Conservation (phyloP, 371 early-diverging fungal species). For the Gilbertella persicaria region DNA sequence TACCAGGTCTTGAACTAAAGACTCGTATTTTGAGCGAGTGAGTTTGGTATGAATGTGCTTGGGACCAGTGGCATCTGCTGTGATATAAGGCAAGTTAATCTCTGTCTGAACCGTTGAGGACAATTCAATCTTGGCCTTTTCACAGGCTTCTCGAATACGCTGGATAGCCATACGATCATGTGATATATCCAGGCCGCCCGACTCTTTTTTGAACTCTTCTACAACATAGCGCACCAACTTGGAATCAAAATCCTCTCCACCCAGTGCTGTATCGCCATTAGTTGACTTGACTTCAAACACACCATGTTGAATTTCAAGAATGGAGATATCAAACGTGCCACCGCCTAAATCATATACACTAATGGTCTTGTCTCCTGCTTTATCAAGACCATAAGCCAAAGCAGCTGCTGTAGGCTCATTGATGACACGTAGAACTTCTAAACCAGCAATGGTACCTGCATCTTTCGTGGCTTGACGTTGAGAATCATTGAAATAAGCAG, state of each 20-base stretch:
- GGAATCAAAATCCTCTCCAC: conserved; percentile 99
- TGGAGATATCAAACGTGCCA: conserved; percentile 99
- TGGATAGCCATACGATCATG: conserved; percentile 91
- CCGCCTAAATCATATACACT: conserved; percentile 99
- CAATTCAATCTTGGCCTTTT: conserved; percentile 98
- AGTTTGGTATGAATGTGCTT: conserved; percentile 95
- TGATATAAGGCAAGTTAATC: conserved; percentile 96
- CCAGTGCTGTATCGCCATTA: conserved; percentile 96
- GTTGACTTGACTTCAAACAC: conserved; percentile 99
- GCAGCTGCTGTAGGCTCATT: conserved; percentile 99
- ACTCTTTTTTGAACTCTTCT: conserved; percentile 86
- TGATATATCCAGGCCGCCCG: conserved; percentile 63
- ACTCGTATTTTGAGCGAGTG: conserved; percentile 92
- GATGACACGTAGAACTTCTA: conserved; percentile 97
- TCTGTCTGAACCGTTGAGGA: conserved; percentile 92
- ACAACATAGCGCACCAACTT: conserved; percentile 81
- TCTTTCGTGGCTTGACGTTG: conserved; percentile 99
- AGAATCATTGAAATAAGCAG: conserved; percentile 85
- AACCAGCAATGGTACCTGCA: conserved; percentile 95
- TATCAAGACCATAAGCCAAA: conserved; percentile 97
- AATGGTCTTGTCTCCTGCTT: conserved; percentile 87
- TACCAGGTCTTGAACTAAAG: conserved; percentile 79
- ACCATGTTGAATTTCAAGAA: conserved; percentile 96
- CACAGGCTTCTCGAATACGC: conserved; percentile 96
- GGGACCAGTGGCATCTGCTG: conserved; percentile 90